Evolutionary conservation across 225 moss, liverwort and hornwort genomes (phyloP).

Genomic region (Climacium dendroides): DNA sequence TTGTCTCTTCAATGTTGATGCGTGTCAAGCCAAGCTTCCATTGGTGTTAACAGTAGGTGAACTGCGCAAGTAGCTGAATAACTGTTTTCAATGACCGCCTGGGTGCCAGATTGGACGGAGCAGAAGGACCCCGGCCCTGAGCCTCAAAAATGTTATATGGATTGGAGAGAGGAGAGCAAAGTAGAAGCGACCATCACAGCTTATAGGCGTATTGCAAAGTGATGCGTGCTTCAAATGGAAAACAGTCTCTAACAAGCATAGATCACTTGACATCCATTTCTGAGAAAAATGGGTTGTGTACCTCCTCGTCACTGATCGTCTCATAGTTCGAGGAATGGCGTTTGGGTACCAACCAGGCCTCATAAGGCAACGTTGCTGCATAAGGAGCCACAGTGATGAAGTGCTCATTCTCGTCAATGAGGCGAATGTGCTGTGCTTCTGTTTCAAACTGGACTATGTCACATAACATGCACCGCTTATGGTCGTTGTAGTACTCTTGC

Average conservation of each 20-base stretch:
- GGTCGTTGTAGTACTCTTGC: constrained; percentile 18
- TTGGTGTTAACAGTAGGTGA: neutral
- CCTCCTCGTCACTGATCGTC: constrained; percentile 23
- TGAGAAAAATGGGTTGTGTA: neutral
- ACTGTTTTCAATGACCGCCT: neutral
- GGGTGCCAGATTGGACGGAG: neutral
- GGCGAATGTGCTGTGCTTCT: neutral
- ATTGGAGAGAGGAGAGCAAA: neutral
- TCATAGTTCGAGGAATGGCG: constrained; percentile 51
- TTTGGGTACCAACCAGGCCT: constrained; percentile 52
- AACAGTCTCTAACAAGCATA: neutral
- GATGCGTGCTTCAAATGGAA: neutral
- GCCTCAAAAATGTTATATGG: neutral
- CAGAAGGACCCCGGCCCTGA: neutral
- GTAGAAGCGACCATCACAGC: neutral
- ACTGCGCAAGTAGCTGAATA: neutral
- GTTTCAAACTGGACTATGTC: neutral
- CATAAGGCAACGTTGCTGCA: constrained; percentile 46
- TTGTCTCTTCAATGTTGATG: neutral
- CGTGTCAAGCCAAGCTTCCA: neutral
- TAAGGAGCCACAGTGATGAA: constrained; percentile 36
- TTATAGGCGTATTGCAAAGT: neutral
- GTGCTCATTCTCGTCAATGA: constrained; percentile 44
- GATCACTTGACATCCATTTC: neutral
- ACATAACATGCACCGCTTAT: neutral